Evolutionary conservation across 352 stramenopile genomes (phyloP).

Genomic region (Pythium volutum): DNA sequence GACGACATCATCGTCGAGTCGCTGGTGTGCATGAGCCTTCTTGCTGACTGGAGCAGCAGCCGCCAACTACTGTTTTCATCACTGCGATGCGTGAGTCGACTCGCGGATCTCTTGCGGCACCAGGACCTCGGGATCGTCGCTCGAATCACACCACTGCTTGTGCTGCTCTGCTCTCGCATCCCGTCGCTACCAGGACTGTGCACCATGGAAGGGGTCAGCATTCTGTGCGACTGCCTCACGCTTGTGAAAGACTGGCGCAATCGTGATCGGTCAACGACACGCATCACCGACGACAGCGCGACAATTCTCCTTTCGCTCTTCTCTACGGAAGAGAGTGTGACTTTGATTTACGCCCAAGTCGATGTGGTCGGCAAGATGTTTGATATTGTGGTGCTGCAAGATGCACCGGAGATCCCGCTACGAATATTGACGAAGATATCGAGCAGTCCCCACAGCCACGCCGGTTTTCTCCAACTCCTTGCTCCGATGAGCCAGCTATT

Average conservation of each 20-base stretch:
- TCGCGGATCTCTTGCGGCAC: constrained; percentile 21
- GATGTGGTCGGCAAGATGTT: constrained; percentile 51
- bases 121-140: constrained; percentile 27
- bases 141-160: constrained; percentile 45
- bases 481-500: constrained; percentile 26
- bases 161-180: constrained; percentile 43
- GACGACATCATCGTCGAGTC: constrained; percentile 36
- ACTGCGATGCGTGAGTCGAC: constrained; percentile 22
- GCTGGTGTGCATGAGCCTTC: constrained; percentile 29
- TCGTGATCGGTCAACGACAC: constrained; percentile 10
- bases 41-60: constrained; percentile 26
- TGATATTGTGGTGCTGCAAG: constrained; percentile 32
- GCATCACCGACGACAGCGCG: constrained; percentile 45
- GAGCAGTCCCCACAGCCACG: constrained; percentile 29
- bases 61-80: constrained; percentile 30
- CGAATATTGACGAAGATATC: constrained; percentile 51
- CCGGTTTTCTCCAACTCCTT: constrained; percentile 38
- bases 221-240: constrained; percentile 30
- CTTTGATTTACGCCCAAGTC: constrained; percentile 45
- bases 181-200: constrained; percentile 47
- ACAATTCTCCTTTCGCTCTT: constrained; percentile 49
- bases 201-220: constrained; percentile 37
- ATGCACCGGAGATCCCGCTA: constrained; percentile 40
- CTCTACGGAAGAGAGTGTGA: constrained; percentile 37
- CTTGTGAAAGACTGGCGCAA: constrained; percentile 23